Evolutionary conservation across 495 filamentous ascomycete genomes (phyloP), one percentile per base, ranked within the genome.

Genomic region (Glarea lozoyensis): DNA sequence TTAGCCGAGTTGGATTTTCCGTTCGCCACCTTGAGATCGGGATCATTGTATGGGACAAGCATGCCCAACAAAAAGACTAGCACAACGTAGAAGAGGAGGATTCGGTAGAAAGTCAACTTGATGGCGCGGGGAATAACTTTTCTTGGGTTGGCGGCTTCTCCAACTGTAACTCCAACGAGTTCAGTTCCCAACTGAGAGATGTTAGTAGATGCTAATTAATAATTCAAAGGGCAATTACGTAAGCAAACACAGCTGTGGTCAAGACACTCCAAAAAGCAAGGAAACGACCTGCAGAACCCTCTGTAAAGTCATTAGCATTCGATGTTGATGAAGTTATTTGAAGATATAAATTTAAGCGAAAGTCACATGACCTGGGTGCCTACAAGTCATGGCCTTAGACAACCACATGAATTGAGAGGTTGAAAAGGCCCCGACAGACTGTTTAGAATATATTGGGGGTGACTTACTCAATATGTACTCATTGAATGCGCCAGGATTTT

Each of bases 131-230:
- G 82, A 11, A 86, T 79, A 12, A 76, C 79, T 46, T 73, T 69
- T 46, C 80, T 63, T 1, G 82, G 82, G 46, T 86, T 84, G 37
- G 74, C 65, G 6, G 82, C 82, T 61, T 88, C 83, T 38, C 78
- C 81, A 1, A 81, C 81, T 4, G 84, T 82, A 47, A 87, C 63
- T 52, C 78, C 88, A 45, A 94, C 80, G 34, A 90, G 66, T 62
- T 94, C 88, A 2, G 86, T 89, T 38, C 87, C 85, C n/a, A 88
- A 70, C n/a, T n/a, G n/a, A n/a, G n/a, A n/a, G n/a, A n/a, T n/a
- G n/a, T n/a, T n/a, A n/a, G n/a, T n/a, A n/a, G n/a, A n/a, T n/a
- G n/a, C n/a, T n/a, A n/a, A n/a, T n/a, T n/a, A n/a, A n/a, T n/a
- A n/a, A n/a, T n/a, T n/a, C n/a, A n/a, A n/a, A n/a, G n/a, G n/a